Conservation (phyloP, 148 eudicot genomes). For the Rhododendron mucronatum region DNA sequence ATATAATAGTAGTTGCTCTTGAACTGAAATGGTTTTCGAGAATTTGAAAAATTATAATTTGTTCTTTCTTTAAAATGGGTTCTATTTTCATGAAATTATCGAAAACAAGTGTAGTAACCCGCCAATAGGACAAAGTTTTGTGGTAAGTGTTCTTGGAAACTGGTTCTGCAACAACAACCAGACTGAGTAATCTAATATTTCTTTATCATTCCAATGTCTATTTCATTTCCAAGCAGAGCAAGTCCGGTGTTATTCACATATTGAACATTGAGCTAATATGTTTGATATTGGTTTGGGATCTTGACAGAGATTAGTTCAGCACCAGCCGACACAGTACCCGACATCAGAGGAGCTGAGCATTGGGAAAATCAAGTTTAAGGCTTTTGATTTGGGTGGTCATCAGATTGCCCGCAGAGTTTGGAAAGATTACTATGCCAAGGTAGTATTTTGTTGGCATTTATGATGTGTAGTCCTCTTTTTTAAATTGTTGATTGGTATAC, state of each 20-base stretch:
- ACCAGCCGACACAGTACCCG: conserved; percentile 79
- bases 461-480: neutral
- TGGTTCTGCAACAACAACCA: neutral
- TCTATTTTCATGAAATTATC: neutral
- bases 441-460: conserved; percentile 12
- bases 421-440: conserved; percentile 87
- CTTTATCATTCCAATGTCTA: neutral
- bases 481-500: neutral
- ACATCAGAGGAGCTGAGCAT: conserved; percentile 78
- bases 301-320: conserved; percentile 63
- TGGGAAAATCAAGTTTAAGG: conserved; percentile 75
- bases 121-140: neutral
- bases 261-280: neutral
- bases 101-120: neutral
- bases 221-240: neutral
- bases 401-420: conserved; percentile 84
- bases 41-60: neutral
- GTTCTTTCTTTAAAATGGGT: neutral
- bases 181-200: neutral
- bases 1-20: neutral
- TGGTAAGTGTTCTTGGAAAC: neutral
- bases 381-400: conserved; percentile 82
- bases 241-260: neutral
- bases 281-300: conserved; percentile 5
- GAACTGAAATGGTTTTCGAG: neutral